Conservation (phyloP, 140 eudicot genomes). For the Stevia rebaudiana region DNA sequence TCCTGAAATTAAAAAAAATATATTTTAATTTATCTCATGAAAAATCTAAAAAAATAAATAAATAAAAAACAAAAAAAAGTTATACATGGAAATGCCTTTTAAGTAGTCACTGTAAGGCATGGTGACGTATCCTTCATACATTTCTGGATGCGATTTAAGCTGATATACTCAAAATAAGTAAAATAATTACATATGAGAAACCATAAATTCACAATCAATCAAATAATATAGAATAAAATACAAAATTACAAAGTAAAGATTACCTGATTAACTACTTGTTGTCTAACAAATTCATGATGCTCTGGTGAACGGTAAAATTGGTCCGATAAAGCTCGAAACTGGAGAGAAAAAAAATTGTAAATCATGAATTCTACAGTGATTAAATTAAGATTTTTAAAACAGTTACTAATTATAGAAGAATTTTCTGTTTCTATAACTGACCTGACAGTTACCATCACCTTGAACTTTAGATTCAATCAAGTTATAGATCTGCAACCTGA, state of each 20-base stretch:
- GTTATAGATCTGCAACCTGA: conserved; percentile 73
- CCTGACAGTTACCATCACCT: conserved; percentile 99
- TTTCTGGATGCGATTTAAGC: conserved; percentile 67
- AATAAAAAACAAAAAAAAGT: too few relatives aligned
- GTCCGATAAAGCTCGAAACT: conserved; percentile 90
- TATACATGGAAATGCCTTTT: conserved; percentile 76
- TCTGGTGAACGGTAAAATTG: conserved; percentile 80
- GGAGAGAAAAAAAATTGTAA: conserved; percentile 11
- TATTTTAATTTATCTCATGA: not conserved
- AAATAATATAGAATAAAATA: not conserved
- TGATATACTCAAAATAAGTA: too few relatives aligned
- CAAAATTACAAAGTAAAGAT: conserved; percentile 1
- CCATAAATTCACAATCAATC: conserved; percentile 13
- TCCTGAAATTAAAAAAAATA: conserved; percentile 33
- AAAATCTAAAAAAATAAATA: too few relatives aligned
- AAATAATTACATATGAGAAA: too few relatives aligned
- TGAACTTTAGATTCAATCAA: conserved; percentile 81
- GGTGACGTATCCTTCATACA: conserved; percentile 84
- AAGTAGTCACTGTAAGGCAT: conserved; percentile 68
- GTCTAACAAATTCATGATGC: conserved; percentile 80
- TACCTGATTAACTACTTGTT: conserved; percentile 77
- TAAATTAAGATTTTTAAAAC: not conserved
- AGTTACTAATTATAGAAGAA: not conserved
- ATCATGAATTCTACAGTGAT: not conserved
- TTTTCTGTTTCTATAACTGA: conserved; percentile 7